These are phyloP conservation scores for Didymella pomorum DNA, from an alignment of 2,329 filamentous ascomycete species.

Conservation along the genomic window DNA sequence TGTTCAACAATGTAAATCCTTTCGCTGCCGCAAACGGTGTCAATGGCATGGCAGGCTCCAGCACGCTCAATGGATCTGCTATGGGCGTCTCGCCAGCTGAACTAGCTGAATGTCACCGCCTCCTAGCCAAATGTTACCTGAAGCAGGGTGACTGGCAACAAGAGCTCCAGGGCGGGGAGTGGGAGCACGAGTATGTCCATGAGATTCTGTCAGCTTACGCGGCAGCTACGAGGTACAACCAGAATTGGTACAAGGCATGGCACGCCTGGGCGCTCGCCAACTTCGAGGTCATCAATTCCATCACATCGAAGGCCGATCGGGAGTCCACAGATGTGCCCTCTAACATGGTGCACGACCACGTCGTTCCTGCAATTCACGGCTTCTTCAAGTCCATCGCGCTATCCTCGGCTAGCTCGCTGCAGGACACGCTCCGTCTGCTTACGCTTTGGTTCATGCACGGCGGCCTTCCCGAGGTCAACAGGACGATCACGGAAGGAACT, in stretches of 20 bases:
- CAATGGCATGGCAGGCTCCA: conserved; percentile 57
- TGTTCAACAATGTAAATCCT: conserved; percentile 45
- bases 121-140: conserved; percentile 94
- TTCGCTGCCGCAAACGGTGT: conserved; percentile 58
- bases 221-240: conserved; percentile 91
- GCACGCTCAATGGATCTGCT: conserved; percentile 37
- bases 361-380: conserved; percentile 91
- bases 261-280: conserved; percentile 98
- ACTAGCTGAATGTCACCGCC: conserved; percentile 66
- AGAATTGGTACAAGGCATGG: conserved; percentile 98
- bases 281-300: conserved; percentile 93
- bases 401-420: conserved; percentile 88
- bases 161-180: conserved; percentile 82
- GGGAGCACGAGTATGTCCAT: conserved; percentile 84
- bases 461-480: conserved; percentile 84
- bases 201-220: conserved; percentile 92
- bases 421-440: conserved; percentile 90
- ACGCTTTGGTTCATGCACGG: conserved; percentile 98
- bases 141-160: conserved; percentile 97
- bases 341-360: conserved; percentile 79
- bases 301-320: conserved; percentile 72
- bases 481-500: conserved; percentile 88
- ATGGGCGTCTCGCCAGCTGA: conserved; percentile 42
- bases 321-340: conserved; percentile 67
- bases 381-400: conserved; percentile 98